Base-by-base conservation (phyloP, 1,284 basidiomycete genomes). In the Boletus smithii region DNA sequence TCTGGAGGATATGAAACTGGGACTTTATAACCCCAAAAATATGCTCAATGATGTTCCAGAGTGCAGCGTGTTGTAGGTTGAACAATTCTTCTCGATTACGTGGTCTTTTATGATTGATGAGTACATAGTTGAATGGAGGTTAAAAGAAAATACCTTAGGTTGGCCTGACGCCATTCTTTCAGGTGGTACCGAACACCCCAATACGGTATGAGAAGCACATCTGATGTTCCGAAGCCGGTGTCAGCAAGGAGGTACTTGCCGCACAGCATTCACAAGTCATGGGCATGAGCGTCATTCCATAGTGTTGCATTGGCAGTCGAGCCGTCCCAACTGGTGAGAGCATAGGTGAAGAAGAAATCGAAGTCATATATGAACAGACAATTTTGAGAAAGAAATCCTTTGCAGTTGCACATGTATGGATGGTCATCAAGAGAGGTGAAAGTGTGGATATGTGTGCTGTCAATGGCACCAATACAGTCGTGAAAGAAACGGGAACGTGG, bases 11-110 rank as follows among this genome's bases (percentile, higher is more conserved):
- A 0, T 17, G 22, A 32, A 58, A 74, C n/a, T 58, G 48, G 1
- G 44, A 33, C 49, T 77, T 75, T 20, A 71, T 7, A 8, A 73
- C 58, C 14, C 73, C 70, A 67, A 77, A 76, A 2, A 72, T 68
- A 0, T 56, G 60, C 48, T 76, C 69, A 48, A 74, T 57, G 8
- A 72, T 62, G 56, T 74, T 74, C 1, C 63, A 49, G 13, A 59
- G 55, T n/a, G 44, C 47, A 23, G 71, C 63, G 61, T 76, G 72
- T 0, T 55, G 48, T 0, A 75, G 56, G 47, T 74, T 75, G 54
- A 67, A 76, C 0, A 76, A 55, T 46, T 75, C 70, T 46, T 74
- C 42, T 3, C 49, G 24, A 34, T 65, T 54, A 3, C 13, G 16
- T 34, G 41, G 42, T 3, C 53, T 51, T 2, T 8, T 27, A 27